Conservation (phyloP, 2,329 filamentous ascomycete species). For the Neospermospora avenae region DNA sequence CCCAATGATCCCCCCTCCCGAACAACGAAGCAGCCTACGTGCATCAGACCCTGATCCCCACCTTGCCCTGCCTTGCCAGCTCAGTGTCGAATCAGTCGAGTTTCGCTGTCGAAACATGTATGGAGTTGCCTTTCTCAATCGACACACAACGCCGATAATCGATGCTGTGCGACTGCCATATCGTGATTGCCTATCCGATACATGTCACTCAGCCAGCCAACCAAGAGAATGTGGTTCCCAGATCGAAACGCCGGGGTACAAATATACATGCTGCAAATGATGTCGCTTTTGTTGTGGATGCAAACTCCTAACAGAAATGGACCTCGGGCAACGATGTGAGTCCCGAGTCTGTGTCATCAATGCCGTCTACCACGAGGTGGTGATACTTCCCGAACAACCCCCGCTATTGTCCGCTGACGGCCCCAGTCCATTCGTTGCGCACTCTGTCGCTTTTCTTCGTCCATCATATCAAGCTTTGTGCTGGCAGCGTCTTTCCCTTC, state of each 20-base stretch:
- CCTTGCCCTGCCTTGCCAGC: background rate
- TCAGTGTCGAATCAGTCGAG: background rate
- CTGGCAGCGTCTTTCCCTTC: background rate
- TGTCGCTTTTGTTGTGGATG: background rate
- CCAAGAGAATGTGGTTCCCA: background rate
- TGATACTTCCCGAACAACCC: background rate
- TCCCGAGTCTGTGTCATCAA: background rate
- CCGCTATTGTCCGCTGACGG: background rate
- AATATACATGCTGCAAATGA: background rate
- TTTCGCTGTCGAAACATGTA: background rate
- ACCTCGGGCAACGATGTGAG: background rate
- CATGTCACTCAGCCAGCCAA: background rate
- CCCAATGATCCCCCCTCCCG: background rate
- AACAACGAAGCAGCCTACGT: background rate
- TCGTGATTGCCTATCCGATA: background rate
- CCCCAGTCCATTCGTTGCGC: background rate
- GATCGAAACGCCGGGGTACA: background rate
- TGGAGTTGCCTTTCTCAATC: background rate
- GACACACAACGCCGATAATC: background rate
- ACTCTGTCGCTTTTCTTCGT: background rate
- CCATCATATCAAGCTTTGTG: background rate
- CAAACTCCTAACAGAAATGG: background rate
- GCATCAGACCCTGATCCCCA: constrained; percentile 1
- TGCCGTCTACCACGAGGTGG: background rate
- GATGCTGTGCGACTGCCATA: background rate